These are phyloP conservation scores for Sclerotiophoma versabilis DNA, from an alignment of 2,329 filamentous ascomycete species.

Conservation along the genomic window DNA sequence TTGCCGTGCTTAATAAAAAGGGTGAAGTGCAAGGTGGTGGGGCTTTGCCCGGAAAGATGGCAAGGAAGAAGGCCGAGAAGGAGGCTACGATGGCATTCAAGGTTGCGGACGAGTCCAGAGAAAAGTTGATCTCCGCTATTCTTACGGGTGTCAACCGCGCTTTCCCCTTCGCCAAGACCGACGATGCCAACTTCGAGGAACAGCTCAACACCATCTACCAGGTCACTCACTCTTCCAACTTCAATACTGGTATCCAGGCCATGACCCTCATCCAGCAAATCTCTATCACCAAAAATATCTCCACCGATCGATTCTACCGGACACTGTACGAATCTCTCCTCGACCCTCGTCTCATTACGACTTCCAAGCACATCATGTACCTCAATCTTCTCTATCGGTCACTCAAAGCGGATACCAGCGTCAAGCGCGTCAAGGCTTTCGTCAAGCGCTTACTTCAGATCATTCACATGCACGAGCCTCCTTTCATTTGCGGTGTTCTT, in stretches of 20 bases:
- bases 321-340: slow-evolving; percentile 94
- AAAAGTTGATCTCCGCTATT: slow-evolving; percentile 91
- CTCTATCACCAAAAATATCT: slow-evolving; percentile 78
- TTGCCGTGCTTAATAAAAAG: slow-evolving; percentile 54
- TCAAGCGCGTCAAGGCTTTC: slow-evolving; percentile 93
- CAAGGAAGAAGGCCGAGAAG: slow-evolving; percentile 55
- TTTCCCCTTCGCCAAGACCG: slow-evolving; percentile 86
- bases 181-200: slow-evolving; percentile 81
- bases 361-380: slow-evolving; percentile 95
- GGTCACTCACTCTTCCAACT: slow-evolving; percentile 97
- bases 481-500: slow-evolving; percentile 91
- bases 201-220: slow-evolving; percentile 94
- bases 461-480: slow-evolving; percentile 84
- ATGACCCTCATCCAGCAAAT: slow-evolving; percentile 95
- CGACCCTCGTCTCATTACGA: slow-evolving; percentile 84
- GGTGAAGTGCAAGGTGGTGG: slow-evolving; percentile 63
- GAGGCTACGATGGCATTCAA: slow-evolving; percentile 53
- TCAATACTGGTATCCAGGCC: slow-evolving; percentile 97
- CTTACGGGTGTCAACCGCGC: slow-evolving; percentile 95
- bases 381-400: slow-evolving; percentile 89
- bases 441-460: slow-evolving; percentile 91
- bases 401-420: slow-evolving; percentile 87
- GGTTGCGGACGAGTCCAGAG: slow-evolving; percentile 71
- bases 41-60: slow-evolving; percentile 61
- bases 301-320: slow-evolving; percentile 90